These are phyloP conservation scores for Albugo candida DNA, from an alignment of 352 stramenopile species.

Conservation along the genomic window DNA sequence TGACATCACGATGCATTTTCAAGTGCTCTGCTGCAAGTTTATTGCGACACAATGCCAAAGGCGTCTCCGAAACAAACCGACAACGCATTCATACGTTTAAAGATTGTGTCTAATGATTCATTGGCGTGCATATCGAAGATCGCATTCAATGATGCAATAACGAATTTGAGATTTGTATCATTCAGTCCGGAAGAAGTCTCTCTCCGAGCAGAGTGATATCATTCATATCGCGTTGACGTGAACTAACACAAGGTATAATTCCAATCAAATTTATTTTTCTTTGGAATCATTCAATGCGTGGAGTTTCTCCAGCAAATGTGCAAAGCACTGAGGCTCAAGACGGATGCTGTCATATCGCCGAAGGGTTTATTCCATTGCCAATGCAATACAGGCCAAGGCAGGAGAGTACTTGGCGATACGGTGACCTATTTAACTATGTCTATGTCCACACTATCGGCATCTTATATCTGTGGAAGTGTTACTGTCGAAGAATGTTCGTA, in stretches of 20 bases:
- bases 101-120: conserved; percentile 49
- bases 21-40: conserved; percentile 68
- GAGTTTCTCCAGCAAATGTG: too few relatives aligned
- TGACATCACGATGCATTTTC: conserved; percentile 50
- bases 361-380: conserved; percentile 49
- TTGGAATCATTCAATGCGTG: conserved; percentile 31
- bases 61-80: conserved; percentile 33
- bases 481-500: conserved; percentile 21
- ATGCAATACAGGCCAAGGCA: conserved; percentile 10
- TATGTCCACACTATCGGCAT: too few relatives aligned
- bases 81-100: conserved; percentile 45
- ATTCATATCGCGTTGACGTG: conserved; percentile 28
- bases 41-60: conserved; percentile 28
- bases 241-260: conserved; percentile 56
- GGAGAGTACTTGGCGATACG: neutral
- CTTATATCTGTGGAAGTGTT: too few relatives aligned
- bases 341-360: conserved; percentile 34
- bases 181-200: conserved; percentile 31
- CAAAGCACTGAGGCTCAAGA: conserved; percentile 5
- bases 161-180: conserved; percentile 58
- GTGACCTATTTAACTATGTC: neutral
- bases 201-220: conserved; percentile 60
- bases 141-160: conserved; percentile 68
- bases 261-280: conserved; percentile 55
- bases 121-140: conserved; percentile 74